Conservation (phyloP, 108 stramenopile genomes). For the Cyclotella distinguenda region DNA sequence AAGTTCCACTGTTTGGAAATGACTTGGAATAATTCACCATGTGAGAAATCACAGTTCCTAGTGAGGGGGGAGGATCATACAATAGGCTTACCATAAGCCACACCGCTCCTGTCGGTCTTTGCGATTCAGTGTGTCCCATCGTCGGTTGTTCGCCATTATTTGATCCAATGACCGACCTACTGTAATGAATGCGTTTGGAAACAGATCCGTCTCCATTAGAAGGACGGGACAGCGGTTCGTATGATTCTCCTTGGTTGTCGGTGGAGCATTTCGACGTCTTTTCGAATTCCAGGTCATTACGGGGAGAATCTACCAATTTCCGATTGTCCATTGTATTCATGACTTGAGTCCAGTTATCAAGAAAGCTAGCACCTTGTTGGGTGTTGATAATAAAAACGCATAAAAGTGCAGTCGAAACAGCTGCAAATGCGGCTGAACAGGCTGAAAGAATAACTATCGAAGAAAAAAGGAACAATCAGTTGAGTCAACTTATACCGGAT, state of each 20-base stretch:
- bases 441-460: conserved; percentile 21
- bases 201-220: not conserved
- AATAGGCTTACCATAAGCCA: conserved; percentile 25
- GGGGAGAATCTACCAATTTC: not conserved
- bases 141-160: not conserved
- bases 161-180: not conserved
- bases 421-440: conserved; percentile 26
- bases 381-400: conserved; percentile 17
- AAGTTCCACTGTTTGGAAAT: conserved; percentile 42
- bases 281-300: not conserved
- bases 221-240: too few species aligned
- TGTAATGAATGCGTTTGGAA: not conserved
- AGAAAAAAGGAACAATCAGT: not conserved
- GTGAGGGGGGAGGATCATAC: not conserved
- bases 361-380: not conserved
- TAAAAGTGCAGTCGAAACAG: conserved; percentile 13
- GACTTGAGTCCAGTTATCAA: not conserved
- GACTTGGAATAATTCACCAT: conserved; percentile 16
- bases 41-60: not conserved
- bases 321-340: not conserved
- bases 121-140: not conserved
- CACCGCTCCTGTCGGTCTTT: conserved; percentile 7
- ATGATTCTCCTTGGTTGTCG: too few species aligned
- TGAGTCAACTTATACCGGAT: not conserved
- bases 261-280: not conserved